Base-by-base conservation (phyloP, 1,139 yeast species). In the Taphrina flavorubra region DNA sequence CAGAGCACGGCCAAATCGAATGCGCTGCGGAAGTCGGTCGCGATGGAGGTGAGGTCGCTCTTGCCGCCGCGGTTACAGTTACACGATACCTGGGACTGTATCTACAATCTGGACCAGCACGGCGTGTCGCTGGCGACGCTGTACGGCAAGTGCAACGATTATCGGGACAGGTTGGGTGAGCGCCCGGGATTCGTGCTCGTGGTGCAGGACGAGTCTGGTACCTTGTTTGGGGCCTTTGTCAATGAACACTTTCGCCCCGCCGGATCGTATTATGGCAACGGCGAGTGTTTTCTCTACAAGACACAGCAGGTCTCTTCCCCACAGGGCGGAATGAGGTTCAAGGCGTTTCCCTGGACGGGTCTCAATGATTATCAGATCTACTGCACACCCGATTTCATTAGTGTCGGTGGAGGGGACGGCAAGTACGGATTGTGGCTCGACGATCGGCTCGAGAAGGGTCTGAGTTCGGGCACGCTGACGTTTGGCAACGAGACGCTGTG, bases 361-460 rank as follows among this genome's bases (percentile, higher is more conserved):
- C 77, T 88, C 58, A 94, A 94, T 76, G 97, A 92, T 76, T 92
- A 87, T 77, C 84, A 90, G 65, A 86, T 94, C 34, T 91, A 89
- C 76, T 90, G 97, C 71, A 90, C 94, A 56, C 86, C 85, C 70
- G 82, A 85, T 39, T 92, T 87, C 75, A 81, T 95, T 55, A 88
- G 97, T 18, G 82, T 94, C 74, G 99, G 99, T 1, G 96, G 97
- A 0, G 97, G 97, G 5, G 87, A 86, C 73, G 98, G 98, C 1
- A 91, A 89, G 75, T 92, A 91, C 78, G 99, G 98, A 0, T 80
- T 95, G 31, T 94, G 96, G 92, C 81, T 92, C 31, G 96, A 91
- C 76, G 87, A 85, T 68, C 84, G 87, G 56, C 82, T 94, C 65
- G 81, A 85, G 70, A 83, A 83, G 65, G 99, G 98, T 0, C 92